Evolutionary conservation across 2,329 filamentous ascomycete species (phyloP).

Genomic region (Xylaria polymorpha): DNA sequence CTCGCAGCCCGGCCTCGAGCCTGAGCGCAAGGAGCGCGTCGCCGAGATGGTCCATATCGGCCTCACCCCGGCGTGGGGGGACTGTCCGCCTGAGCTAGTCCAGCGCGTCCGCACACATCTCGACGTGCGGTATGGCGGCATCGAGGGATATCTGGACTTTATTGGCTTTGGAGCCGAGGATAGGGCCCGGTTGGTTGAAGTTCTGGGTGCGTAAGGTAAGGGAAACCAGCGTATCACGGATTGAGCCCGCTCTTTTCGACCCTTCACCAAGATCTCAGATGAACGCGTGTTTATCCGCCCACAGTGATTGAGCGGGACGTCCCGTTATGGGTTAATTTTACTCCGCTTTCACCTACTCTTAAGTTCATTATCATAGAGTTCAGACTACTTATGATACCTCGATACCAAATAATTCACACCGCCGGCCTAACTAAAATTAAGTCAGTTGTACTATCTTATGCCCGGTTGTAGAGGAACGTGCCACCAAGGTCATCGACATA

Average conservation of each 20-base stretch:
- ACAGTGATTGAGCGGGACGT: not conserved
- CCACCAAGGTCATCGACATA: too few species aligned
- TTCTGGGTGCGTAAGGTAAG: conserved; percentile 54
- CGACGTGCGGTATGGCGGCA: conserved; percentile 70
- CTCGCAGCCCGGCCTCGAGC: conserved; percentile 68
- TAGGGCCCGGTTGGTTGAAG: conserved; percentile 56
- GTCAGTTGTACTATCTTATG: too few species aligned
- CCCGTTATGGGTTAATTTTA: not conserved
- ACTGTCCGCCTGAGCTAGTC: conserved; percentile 74
- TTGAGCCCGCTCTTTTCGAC: not conserved
- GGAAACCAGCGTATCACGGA: not conserved
- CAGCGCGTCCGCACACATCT: conserved; percentile 68
- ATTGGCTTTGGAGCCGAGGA: conserved; percentile 67
- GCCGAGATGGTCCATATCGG: conserved; percentile 77
- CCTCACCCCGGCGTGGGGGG: conserved; percentile 77
- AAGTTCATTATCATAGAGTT: too few species aligned
- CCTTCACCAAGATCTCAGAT: not conserved
- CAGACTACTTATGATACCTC: too few species aligned
- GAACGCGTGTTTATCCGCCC: not conserved
- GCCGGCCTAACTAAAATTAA: too few species aligned
- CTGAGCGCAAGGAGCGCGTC: conserved; percentile 72
- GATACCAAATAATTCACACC: too few species aligned
- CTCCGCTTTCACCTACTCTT: not conserved
- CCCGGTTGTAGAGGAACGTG: too few species aligned
- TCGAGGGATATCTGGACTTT: conserved; percentile 71